Evolutionary conservation across 1,284 basidiomycete genomes (phyloP), one percentile per base, ranked within the genome.

Genomic region (Puccinia sorghi): DNA sequence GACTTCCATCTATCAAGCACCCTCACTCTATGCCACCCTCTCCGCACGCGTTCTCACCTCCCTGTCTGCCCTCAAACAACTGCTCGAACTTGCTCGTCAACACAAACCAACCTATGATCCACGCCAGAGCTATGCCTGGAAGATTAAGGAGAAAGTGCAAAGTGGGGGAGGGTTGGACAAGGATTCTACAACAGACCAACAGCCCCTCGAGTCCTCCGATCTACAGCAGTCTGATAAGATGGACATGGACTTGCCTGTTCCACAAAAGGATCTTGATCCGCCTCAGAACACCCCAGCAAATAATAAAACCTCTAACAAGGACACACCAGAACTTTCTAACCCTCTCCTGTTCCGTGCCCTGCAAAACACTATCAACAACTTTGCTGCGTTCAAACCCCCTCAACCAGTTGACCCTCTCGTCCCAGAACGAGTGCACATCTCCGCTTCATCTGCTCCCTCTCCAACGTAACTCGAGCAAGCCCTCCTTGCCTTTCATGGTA

Each of bases 1-100:
- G 85, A 91, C 91, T 83, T 89, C 90, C 80, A 92, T 94, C 80
- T 93, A 93, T 83, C 91, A 92, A 83, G 89, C 91, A 0, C 93
- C 93, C 37, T 90, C 92, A 81, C 86, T 93, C 41, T 93, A 93
- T 83, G 90, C 89, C 11, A 87, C 93, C 3, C 86, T 94, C 50
- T 93, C 92, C 61, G 92, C 92, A 82, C 89, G 92, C 81, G 85
- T 94, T 27, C 75, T 78, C 37, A 70, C 81, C 91, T 92, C 84
- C 82, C 88, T 84, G n/a, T 69, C 46, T 54, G 64, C 41, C 25
- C 39, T 72, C 12, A 37, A 63, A 37, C 52, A 67, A 39, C 78
- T 74, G 17, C 70, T 79, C 15, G 69, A 69, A 3, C 39, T 78
- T 15, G 75, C 75, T 54, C 75, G 66, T 46, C 48, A 41, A 32